A percentile compares a stretch with the other conserved stretches of the same genome.
phyloP scores from a whole-genome alignment of 1,139 yeast genomes.

The Taphrina communis region DNA sequence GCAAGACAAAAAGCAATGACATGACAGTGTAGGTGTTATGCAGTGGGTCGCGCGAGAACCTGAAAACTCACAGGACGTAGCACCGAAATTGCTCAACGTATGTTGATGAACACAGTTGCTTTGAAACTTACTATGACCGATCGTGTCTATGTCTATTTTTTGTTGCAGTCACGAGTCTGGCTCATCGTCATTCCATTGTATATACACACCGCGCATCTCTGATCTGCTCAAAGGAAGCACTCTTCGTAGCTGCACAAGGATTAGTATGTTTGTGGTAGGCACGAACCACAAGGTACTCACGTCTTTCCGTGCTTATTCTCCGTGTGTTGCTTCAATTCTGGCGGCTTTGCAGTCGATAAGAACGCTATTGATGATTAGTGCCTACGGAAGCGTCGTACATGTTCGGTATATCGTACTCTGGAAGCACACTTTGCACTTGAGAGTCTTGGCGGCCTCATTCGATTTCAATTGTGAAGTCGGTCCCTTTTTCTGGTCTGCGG shows the following conservation, averaged over 20 bases:
- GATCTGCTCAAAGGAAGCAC: conserved; percentile 4
- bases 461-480: conserved; percentile 25
- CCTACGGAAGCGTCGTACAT: not conserved
- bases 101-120: not conserved
- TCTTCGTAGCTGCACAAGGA: conserved; percentile 2
- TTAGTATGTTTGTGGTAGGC: not conserved
- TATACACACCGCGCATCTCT: not conserved
- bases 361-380: not conserved
- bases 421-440: conserved; percentile 32
- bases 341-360: conserved; percentile 29
- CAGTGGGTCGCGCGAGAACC: not conserved
- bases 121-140: not conserved
- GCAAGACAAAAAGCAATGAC: too few relatives aligned
- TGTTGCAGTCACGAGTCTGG: too few relatives aligned
- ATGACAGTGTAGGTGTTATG: not conserved
- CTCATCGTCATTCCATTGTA: not conserved
- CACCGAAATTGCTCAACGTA: too few relatives aligned
- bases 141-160: too few relatives aligned
- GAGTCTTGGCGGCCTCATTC: conserved; percentile 29
- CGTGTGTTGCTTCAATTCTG: conserved; percentile 26
- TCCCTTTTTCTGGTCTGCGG: conserved; percentile 26
- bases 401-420: conserved; percentile 4
- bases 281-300: conserved; percentile 6
- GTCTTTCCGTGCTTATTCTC: conserved; percentile 27
- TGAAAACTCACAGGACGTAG: too few relatives aligned